A percentile compares a stretch with the other conserved stretches of the same genome.
These are phyloP conservation scores for Takashimella tepidaria DNA, from an alignment of 1,284 basidiomycete species.

Conservation along the genomic window DNA sequence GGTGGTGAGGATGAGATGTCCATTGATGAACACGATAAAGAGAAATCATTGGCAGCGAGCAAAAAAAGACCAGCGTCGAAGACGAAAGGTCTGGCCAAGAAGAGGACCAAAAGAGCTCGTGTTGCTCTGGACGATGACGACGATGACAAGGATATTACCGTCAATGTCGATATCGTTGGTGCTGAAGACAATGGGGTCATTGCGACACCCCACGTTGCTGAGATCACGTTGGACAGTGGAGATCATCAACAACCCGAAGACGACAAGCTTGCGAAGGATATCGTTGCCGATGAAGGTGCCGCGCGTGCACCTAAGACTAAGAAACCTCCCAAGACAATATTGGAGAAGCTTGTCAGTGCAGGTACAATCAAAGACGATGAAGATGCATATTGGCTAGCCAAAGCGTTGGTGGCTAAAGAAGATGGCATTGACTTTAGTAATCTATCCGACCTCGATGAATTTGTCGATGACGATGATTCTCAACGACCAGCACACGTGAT, in stretches of 20 bases:
- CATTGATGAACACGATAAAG: no score
- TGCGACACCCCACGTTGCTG: conserved; percentile 19
- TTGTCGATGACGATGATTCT: conserved; percentile 23
- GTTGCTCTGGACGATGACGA: conserved; percentile 15
- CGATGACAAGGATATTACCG: conserved; percentile 9
- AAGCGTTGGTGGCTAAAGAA: conserved; percentile 53
- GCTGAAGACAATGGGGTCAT: conserved; percentile 6
- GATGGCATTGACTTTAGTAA: conserved; percentile 38
- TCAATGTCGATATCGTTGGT: conserved; percentile 14
- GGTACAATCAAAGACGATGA: conserved; percentile 80
- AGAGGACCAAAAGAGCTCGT: conserved; percentile 31
- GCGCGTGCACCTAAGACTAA: conserved; percentile 8
- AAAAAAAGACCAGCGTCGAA: conserved; percentile 20
- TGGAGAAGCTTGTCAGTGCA: conserved; percentile 35
- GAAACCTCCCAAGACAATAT: conserved; percentile 17
- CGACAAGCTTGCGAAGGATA: conserved; percentile 9
- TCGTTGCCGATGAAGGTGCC: conserved; percentile 7
- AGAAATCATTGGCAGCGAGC: conserved; percentile 1
- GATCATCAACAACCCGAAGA: conserved; percentile 11
- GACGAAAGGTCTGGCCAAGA: conserved; percentile 15
- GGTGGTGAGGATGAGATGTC: background rate
- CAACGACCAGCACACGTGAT: conserved; percentile 8
- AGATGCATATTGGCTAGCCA: conserved; percentile 76
- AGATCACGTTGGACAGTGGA: conserved; percentile 27
- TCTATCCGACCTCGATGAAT: conserved; percentile 7